A percentile compares a stretch with the other conserved stretches of the same genome.
Conservation (phyloP, 106 monocot genomes). For the Dactylorhiza incarnata region DNA sequence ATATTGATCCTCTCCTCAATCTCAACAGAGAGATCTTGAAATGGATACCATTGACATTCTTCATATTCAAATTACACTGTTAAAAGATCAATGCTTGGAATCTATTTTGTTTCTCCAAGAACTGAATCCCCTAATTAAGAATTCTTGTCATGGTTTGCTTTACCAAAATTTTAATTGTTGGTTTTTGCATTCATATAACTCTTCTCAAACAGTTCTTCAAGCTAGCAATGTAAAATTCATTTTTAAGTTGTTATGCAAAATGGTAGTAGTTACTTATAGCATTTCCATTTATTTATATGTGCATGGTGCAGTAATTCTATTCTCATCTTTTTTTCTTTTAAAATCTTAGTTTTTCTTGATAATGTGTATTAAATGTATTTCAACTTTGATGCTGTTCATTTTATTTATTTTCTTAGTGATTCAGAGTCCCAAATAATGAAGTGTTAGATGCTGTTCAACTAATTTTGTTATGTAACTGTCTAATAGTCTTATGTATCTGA, state of each 20-base stretch:
- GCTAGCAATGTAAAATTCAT: neutral
- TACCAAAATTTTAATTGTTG: neutral
- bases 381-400: neutral
- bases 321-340: neutral
- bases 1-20: no score
- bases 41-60: no score
- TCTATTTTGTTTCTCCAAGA: no score
- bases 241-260: neutral
- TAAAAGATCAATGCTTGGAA: no score
- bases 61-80: no score
- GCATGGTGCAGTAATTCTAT: neutral
- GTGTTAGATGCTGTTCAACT: neutral
- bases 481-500: neutral
- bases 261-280: neutral
- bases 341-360: neutral
- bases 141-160: no score
- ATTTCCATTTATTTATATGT: constrained; percentile 1
- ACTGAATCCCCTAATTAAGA: no score
- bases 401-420: neutral
- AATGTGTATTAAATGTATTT: neutral
- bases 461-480: neutral
- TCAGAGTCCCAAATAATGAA: neutral
- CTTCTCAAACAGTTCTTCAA: neutral
- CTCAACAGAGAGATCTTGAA: no score
- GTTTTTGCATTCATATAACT: neutral